Base-by-base conservation (phyloP, 2,329 filamentous ascomycete species). In the Aspergillus fijiensis region DNA sequence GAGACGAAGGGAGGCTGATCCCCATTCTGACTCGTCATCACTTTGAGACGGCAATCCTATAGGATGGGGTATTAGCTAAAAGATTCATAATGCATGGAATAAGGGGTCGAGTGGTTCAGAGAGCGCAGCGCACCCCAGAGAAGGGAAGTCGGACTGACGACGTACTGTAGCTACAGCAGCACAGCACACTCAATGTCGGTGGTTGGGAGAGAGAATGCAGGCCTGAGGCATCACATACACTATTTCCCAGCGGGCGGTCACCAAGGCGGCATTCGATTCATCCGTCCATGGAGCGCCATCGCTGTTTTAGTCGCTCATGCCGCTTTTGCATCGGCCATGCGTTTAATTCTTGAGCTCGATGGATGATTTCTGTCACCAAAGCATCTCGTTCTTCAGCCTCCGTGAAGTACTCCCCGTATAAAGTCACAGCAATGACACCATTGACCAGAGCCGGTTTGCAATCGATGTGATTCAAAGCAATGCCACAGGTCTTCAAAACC, bases 211-310 rank as follows among this genome's bases (percentile, higher is more conserved):
- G 11, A 16, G 33, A 35, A 35, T 35, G 33, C 12, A 35, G 1
- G 33, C 33, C 33, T 35, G 33, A 35, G 33, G 33, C 33, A 35
- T 1, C 31, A 35, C 9, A 35, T 29, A 7, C 2, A 9, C 27
- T 9, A 29, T 29, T 7, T 9, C 6, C 7, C 2, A 29, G 27
- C 9, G 12, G 33, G 33, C 33, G 33, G 33, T 35, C 11, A 16
- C 12, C 33, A 35, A 35, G 33, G 33, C 33, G 33, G 33, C 11
- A 35, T 29, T 0, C 7, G 7, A 3, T 9, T 29, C 10, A 29
- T 29, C 79, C 84, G 72, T 85, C 83, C 59, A 78, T 85, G 62
- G 77, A 83, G 51, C 79, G 79, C 66, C 67, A 67, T 31, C 55
- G 47, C 12, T 31, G 49, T 42, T 60, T 51, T 14, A 67, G 14